Evolutionary conservation across 148 eudicot genomes (phyloP), one percentile per base, ranked within the genome.

Genomic region (Limonium bicolor): DNA sequence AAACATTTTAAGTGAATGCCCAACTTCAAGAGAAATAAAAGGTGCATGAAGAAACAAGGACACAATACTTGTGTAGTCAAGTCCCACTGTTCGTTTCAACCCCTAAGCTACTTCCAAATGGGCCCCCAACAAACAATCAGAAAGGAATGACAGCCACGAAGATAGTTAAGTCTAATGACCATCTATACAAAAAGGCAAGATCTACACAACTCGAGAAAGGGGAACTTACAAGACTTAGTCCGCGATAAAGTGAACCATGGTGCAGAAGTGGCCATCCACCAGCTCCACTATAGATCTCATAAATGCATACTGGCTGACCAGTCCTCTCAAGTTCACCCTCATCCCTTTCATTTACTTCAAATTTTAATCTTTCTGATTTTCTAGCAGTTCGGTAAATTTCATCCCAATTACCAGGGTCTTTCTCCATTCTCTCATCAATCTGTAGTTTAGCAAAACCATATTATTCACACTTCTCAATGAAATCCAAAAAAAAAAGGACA

Each of bases 291-390:
- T 90, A 90, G n/a, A 84, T 62, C 69, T 90, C 97, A 61, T 90
- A 84, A 50, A 90, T 72, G 76, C 93, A 77, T 36, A 90, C 35
- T 33, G 69, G 59, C 46, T 77, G 93, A 26, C 97, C 97, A 12
- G 84, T 84, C 56, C 97, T 73, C 68, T 90, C 95, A 30, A 90
- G 74, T 70, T 90, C 97, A 31, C 97, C 97, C 47, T 90, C 97
- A 59, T 90, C 97, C 60, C 86, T 78, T 78, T 84, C 95, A 58
- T 84, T 78, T 23, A 57, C 54, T 80, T 90, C 87, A 52, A 71
- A 78, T 58, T 59, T 75, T 5, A 90, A 71, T 58, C 84, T 90
- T 53, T 90, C 97, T 37, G 93, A 70, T 73, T 75, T 90, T 35
- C 87, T 74, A 52, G 92, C 97, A 78, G 62, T 81, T 32, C 77